Conservation (phyloP, 805 yeast genomes). For the Nakazawaea holstii region DNA sequence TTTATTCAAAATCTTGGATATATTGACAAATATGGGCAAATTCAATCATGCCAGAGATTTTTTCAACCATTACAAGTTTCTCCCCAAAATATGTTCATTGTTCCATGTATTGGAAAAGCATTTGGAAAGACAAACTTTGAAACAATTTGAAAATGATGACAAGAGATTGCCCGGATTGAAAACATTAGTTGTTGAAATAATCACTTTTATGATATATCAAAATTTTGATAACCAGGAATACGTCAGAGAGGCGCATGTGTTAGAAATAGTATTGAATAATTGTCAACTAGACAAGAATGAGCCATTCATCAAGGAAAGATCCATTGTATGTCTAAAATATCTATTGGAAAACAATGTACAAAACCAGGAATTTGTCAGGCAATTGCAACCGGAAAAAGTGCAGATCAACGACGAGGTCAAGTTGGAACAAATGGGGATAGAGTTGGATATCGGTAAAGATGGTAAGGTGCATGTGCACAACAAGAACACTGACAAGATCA, state of each 20-base stretch:
- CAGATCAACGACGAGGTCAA: slow-evolving; percentile 54
- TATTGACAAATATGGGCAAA: slow-evolving; percentile 29
- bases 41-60: slow-evolving; percentile 35
- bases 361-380: slow-evolving; percentile 75
- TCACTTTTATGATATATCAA: slow-evolving; percentile 51
- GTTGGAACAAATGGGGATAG: slow-evolving; percentile 65
- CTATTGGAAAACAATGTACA: slow-evolving; percentile 55
- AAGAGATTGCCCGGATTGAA: slow-evolving; percentile 58
- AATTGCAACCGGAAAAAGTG: slow-evolving; percentile 68
- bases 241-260: slow-evolving; percentile 59
- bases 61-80: slow-evolving; percentile 33
- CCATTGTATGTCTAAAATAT: slow-evolving; percentile 73
- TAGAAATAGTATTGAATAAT: slow-evolving; percentile 67
- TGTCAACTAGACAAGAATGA: slow-evolving; percentile 86
- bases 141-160: slow-evolving; percentile 22
- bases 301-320: slow-evolving; percentile 81
- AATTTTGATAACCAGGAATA: slow-evolving; percentile 59
- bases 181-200: slow-evolving; percentile 57
- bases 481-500: slow-evolving; percentile 12
- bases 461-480: slow-evolving; percentile 62
- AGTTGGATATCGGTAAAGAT: slow-evolving; percentile 57
- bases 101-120: slow-evolving; percentile 36
- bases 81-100: slow-evolving; percentile 29
- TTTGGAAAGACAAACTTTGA: slow-evolving; percentile 29
- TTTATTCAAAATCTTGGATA: slow-evolving; percentile 17